Evolutionary conservation across 257 asterid species (phyloP).

Genomic region (Haberlea rhodopensis): DNA sequence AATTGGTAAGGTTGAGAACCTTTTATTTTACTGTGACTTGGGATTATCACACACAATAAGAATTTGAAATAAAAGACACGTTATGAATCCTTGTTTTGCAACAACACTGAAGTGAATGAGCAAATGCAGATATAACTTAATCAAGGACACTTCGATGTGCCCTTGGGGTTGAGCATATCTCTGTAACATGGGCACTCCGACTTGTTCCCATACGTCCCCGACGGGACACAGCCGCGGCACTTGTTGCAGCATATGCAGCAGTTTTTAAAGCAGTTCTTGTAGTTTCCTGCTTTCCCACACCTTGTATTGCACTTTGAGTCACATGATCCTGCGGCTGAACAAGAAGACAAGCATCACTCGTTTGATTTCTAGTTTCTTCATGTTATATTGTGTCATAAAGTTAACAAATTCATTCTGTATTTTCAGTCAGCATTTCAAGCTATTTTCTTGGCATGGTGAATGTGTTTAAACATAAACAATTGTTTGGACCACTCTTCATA

Average conservation of each 20-base stretch:
- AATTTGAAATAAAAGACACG: neutral
- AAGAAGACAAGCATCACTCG: neutral
- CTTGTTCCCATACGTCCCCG: conserved; percentile 48
- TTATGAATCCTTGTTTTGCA: neutral
- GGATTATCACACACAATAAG: too few species aligned
- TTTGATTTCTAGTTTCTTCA: neutral
- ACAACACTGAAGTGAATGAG: neutral
- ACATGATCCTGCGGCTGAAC: conserved; percentile 30
- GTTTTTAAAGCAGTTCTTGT: conserved; percentile 38
- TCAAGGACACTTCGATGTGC: conserved; percentile 47
- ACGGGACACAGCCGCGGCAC: conserved; percentile 43
- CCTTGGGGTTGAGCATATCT: conserved; percentile 40
- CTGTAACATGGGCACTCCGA: conserved; percentile 48
- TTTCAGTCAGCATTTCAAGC: too few species aligned
- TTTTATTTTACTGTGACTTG: neutral
- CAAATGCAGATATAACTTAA: too few species aligned
- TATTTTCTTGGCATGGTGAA: too few species aligned
- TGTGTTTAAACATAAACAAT: too few species aligned
- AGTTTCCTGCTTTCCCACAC: conserved; percentile 39
- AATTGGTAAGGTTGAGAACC: too few species aligned
- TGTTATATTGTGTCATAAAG: neutral
- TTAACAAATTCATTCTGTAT: neutral
- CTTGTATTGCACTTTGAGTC: conserved; percentile 30
- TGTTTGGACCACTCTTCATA: too few species aligned
- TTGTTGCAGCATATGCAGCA: conserved; percentile 41